These are phyloP conservation scores for Schizochytrium sp. DNA, from an alignment of 108 stramenopile species.

Conservation along the genomic window DNA sequence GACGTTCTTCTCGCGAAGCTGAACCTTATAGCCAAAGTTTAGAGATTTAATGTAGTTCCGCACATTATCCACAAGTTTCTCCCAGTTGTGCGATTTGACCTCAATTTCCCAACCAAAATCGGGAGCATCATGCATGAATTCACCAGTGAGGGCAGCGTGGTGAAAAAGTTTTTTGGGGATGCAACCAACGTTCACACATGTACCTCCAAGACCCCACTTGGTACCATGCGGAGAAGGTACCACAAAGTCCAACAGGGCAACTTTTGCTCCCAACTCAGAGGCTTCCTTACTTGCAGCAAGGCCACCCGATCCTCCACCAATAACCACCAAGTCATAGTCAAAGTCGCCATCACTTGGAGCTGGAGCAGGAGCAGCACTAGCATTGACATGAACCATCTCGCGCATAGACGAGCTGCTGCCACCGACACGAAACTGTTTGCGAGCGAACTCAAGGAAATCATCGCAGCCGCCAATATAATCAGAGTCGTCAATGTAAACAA, in stretches of 20 bases:
- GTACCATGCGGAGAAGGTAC: slow-evolving; percentile 93
- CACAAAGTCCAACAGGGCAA: slow-evolving; percentile 94
- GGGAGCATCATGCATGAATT: slow-evolving; percentile 76
- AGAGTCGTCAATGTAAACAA: not conserved
- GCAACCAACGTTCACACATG: slow-evolving; percentile 95
- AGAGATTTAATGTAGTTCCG: slow-evolving; percentile 94
- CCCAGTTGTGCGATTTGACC: slow-evolving; percentile 78
- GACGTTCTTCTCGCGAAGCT: slow-evolving; percentile 91
- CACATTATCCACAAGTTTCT: slow-evolving; percentile 81
- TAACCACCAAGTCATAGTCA: slow-evolving; percentile 95
- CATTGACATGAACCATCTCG: not conserved
- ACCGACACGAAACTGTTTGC: slow-evolving; percentile 3
- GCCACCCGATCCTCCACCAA: slow-evolving; percentile 98
- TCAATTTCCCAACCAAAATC: slow-evolving; percentile 81
- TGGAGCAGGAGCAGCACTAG: slow-evolving; percentile 69
- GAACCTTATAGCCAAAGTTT: slow-evolving; percentile 96
- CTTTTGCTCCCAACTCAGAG: slow-evolving; percentile 88
- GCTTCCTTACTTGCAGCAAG: slow-evolving; percentile 87
- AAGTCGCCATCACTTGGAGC: slow-evolving; percentile 79
- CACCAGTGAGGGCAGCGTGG: slow-evolving; percentile 82
- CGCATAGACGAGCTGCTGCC: not conserved
- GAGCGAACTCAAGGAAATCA: slow-evolving; percentile 63
- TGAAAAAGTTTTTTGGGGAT: slow-evolving; percentile 99
- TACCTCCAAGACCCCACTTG: slow-evolving; percentile 97
- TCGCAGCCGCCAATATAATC: slow-evolving; percentile 67